phyloP scores from a whole-genome alignment of 352 stramenopile genomes.

The Globisporangium nagaii region DNA sequence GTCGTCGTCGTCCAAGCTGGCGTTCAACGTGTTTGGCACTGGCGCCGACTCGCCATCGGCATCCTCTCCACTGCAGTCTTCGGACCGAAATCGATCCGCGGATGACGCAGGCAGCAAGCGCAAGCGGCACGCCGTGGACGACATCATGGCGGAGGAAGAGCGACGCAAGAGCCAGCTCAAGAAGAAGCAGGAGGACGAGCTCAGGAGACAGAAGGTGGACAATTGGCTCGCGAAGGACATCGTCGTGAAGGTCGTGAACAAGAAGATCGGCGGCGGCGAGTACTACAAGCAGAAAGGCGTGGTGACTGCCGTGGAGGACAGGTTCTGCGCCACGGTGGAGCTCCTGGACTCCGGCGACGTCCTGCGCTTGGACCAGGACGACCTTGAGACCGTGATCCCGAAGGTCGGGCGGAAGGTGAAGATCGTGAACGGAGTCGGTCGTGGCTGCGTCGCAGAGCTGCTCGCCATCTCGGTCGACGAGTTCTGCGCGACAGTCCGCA shows the following conservation, averaged over 20 bases:
- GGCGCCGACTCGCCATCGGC: neutral
- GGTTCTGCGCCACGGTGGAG: slow-evolving; percentile 77
- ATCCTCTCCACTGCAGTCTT: neutral
- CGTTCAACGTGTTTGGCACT: slow-evolving; percentile 12
- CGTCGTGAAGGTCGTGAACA: slow-evolving; percentile 93
- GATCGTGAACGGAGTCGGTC: slow-evolving; percentile 69
- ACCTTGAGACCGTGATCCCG: slow-evolving; percentile 88
- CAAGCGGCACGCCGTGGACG: slow-evolving; percentile 30
- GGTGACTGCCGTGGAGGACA: slow-evolving; percentile 71
- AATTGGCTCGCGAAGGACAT: slow-evolving; percentile 91
- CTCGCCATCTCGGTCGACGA: slow-evolving; percentile 67
- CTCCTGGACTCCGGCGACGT: slow-evolving; percentile 80
- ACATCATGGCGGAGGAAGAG: slow-evolving; percentile 62
- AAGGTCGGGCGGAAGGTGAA: slow-evolving; percentile 61
- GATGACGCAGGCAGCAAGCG: slow-evolving; percentile 14
- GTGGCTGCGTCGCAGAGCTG: slow-evolving; percentile 52
- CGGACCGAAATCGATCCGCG: slow-evolving; percentile 9
- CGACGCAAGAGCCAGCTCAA: slow-evolving; percentile 27
- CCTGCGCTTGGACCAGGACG: slow-evolving; percentile 81
- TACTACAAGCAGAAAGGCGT: slow-evolving; percentile 90
- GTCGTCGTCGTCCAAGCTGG: neutral
- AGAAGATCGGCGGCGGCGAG: slow-evolving; percentile 80
- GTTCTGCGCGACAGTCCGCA: slow-evolving; percentile 59
- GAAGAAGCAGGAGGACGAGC: slow-evolving; percentile 34
- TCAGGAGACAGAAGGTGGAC: slow-evolving; percentile 51